Evolutionary conservation across 306 rosid genomes (phyloP), one percentile per base, ranked within the genome.

Genomic region (Fagus crenata): DNA sequence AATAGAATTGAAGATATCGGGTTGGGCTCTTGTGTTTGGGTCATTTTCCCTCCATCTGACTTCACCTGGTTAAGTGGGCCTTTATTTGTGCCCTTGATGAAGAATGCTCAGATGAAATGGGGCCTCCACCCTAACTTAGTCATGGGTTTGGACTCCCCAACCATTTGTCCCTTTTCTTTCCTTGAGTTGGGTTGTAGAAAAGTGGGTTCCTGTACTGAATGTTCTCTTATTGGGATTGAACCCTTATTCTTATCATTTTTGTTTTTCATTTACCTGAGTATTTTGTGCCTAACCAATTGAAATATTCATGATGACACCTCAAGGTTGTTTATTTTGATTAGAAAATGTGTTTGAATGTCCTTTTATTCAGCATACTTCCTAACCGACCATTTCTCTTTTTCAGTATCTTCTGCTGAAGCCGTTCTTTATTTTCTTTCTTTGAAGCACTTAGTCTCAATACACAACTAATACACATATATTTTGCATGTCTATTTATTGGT

Each of bases 371-470:
- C 53, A 15, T 8, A 3, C 49, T 9, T 40, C 58, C 6, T 58
- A 11, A 32, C 7, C 33, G 28, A 22, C 43, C 3, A 3, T 4
- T 53, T 22, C 1, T 13, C 1, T 32, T 41, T 14, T 32, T 56
- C 17, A 64, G 13, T 37, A 51, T 49, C 17, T 22, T 67, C 31
- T 11, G 67, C 35, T 51, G 73, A 59, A 69, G 75, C 65, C 70
- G 63, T 39, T 18, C 33, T 53, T 49, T 39, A 15, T 74, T 35
- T 22, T 14, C 5, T 60, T 51, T 72, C 15, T 61, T 56, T 39
- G 74, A 37, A 64, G 51, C 70, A 17, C 53, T 42, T 72, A 17
- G 6, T 61, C 60, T 54, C 40, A 60, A 14, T 12, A 60, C 14
- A 33, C 28, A 22, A 60, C 7, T 12, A 60, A 60, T 32, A 33